phyloP scores from a whole-genome alignment of 371 early-diverging fungal genomes.

The Coemansia sp. region DNA sequence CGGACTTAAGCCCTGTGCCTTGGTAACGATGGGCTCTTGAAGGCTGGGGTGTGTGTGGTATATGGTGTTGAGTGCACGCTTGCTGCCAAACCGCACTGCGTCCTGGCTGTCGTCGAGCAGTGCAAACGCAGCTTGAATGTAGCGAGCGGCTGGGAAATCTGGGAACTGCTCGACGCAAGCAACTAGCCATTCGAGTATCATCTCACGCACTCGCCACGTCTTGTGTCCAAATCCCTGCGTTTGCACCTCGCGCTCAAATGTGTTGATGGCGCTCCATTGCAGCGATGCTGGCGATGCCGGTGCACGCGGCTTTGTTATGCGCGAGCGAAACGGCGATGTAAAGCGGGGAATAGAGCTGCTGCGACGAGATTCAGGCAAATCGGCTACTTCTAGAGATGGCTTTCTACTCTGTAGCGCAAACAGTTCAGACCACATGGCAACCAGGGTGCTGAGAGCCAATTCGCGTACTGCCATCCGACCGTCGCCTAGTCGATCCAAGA shows the following conservation, averaged over 20 bases:
- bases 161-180: constrained; percentile 39
- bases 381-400: constrained; percentile 6
- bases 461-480: constrained; percentile 51
- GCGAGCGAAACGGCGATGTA: constrained; percentile 26
- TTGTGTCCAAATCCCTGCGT: constrained; percentile 48
- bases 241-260: constrained; percentile 48
- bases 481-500: constrained; percentile 51
- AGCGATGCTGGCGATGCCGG: constrained; percentile 16
- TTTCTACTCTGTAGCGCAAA: constrained; percentile 13
- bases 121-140: constrained; percentile 26
- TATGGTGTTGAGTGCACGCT: constrained; percentile 48
- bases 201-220: constrained; percentile 53
- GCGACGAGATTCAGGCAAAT: constrained; percentile 9
- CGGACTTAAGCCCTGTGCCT: constrained; percentile 13
- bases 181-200: constrained; percentile 48
- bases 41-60: constrained; percentile 42
- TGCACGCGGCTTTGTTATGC: constrained; percentile 17
- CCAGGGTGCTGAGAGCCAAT: constrained; percentile 37
- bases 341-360: constrained; percentile 28
- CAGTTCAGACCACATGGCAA: constrained; percentile 41
- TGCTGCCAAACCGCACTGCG: constrained; percentile 49
- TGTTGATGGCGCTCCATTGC: constrained; percentile 31
- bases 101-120: constrained; percentile 52
- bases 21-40: constrained; percentile 32
- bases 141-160: constrained; percentile 37